Percentiles rank a stretch among this genome's conserved stretches.
Evolutionary conservation across 2,329 filamentous ascomycete species (phyloP).

Genomic region (Cercospora nicotianae): DNA sequence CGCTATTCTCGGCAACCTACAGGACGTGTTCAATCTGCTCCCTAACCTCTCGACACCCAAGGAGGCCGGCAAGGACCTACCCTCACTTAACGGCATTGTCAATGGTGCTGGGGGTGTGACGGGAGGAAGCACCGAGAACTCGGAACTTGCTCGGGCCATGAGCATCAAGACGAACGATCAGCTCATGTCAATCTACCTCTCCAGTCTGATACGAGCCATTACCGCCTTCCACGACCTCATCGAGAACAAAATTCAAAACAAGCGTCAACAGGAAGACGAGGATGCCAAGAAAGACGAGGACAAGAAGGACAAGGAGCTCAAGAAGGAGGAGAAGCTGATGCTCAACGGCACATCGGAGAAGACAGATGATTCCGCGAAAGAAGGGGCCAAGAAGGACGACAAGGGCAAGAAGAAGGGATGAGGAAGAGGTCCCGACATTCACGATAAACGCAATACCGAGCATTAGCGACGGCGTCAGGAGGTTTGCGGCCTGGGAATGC

Average conservation of each 20-base stretch:
- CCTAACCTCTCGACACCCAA: constrained; percentile 88
- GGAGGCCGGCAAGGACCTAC: constrained; percentile 63
- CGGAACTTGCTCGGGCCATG: constrained; percentile 93
- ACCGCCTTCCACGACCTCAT: constrained; percentile 99
- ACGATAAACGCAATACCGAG: constrained; percentile 7
- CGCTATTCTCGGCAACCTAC: constrained; percentile 94
- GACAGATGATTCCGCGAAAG: constrained; percentile 51
- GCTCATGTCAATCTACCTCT: constrained; percentile 96
- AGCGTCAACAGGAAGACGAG: constrained; percentile 94
- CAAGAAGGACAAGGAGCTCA: constrained; percentile 51
- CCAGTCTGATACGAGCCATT: constrained; percentile 93
- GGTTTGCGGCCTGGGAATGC: constrained; percentile 17
- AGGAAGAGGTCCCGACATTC: constrained; percentile 25
- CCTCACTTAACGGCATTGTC: constrained; percentile 50
- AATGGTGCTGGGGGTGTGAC: constrained; percentile 59
- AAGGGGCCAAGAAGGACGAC: constrained; percentile 55
- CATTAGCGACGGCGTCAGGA: constrained; percentile 28
- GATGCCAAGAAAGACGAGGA: constrained; percentile 72
- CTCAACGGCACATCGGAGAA: constrained; percentile 56
- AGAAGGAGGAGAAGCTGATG: constrained; percentile 67
- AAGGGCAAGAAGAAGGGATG: constrained; percentile 57
- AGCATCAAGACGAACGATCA: constrained; percentile 99
- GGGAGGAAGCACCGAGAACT: constrained; percentile 60
- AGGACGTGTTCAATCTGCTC: constrained; percentile 97
- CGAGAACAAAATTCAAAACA: constrained; percentile 99